These are phyloP conservation scores for Melampsora larici-populina DNA, from an alignment of 1,284 basidiomycete species.

Conservation along the genomic window DNA sequence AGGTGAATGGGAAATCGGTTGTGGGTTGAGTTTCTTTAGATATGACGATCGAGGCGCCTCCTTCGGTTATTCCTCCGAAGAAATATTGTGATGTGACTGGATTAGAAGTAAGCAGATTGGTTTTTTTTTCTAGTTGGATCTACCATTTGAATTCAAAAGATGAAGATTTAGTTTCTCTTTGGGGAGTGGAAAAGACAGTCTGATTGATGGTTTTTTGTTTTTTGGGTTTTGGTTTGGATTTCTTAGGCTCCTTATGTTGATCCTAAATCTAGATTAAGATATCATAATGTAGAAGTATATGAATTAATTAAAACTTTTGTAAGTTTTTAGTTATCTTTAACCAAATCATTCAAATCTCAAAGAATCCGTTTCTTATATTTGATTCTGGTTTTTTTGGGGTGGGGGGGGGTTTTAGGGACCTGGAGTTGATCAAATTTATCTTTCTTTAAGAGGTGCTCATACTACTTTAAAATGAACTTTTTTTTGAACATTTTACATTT, in stretches of 20 bases:
- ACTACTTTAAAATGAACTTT: conserved; percentile 29
- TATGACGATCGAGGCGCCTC: conserved; percentile 77
- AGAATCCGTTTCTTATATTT: no score
- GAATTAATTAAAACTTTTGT: conserved; percentile 75
- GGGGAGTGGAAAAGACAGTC: no score
- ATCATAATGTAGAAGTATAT: conserved; percentile 80
- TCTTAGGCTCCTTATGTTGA: conserved; percentile 75
- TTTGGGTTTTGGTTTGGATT: conserved; percentile 11
- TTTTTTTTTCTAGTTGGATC: not conserved
- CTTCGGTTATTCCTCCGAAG: conserved; percentile 70
- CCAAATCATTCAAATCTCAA: not conserved
- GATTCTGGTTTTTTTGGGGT: no score
- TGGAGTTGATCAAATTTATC: conserved; percentile 37
- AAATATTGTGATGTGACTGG: conserved; percentile 85
- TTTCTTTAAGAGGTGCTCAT: conserved; percentile 39
- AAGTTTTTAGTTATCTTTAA: conserved; percentile 50
- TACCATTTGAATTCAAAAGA: no score
- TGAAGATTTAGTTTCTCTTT: no score
- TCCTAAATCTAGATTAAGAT: conserved; percentile 72
- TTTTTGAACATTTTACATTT: not conserved
- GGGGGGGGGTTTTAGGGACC: conserved; percentile 24
- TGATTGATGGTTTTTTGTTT: not conserved
- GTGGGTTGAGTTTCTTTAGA: conserved; percentile 58
- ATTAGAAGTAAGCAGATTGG: conserved; percentile 61
- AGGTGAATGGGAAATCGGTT: no score